Evolutionary conservation across 116 monocot species (phyloP), one percentile per base, ranked within the genome.

Genomic region (Zostera marina): DNA sequence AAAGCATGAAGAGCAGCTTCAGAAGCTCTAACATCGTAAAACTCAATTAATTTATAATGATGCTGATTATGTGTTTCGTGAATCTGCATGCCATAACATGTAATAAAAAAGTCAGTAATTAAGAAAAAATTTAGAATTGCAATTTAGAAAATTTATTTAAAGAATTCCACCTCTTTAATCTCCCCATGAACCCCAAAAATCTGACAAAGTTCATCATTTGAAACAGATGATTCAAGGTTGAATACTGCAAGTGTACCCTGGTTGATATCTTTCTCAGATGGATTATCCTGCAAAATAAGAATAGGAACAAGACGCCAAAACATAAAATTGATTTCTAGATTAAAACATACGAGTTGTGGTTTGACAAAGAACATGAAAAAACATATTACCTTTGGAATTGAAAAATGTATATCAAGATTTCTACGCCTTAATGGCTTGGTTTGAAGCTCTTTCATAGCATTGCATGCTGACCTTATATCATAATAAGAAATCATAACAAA

Each of bases 401-500:
- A 87, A 58, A 73, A 92, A 54, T 83, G 78, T 54, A 92, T 81
- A 53, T 83, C 92, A 67, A 92, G 75, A 42, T 81, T 78, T 48
- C 72, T 52, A 59, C 45, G 76, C 59, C 87, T 76, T 45, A 83
- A 68, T 47, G 78, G 70, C 56, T 70, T 81, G 59, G 74, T 83
- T 60, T 79, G 83, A 65, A 92, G 78, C 5, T 72, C 71, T 62
- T 43, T 73, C 83, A 81, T 79, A 15, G 92, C 92, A 72, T 81
- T 79, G 22, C 62, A 62, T 48, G 92, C 80, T 64, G 92, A 73
- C 60, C 92, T 72, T 74, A 87, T 79, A 51, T 92, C 92, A 72
- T 83, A 92, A 59, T 92, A 92, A 47, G 92, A 87, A 47, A 92
- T 72, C 74, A 83, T 76, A 63, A 92, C 76, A 76, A 83, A 81